These are phyloP conservation scores for Eutrema yunnanense DNA, from an alignment of 345 rosid genomes.

Conservation along the genomic window DNA sequence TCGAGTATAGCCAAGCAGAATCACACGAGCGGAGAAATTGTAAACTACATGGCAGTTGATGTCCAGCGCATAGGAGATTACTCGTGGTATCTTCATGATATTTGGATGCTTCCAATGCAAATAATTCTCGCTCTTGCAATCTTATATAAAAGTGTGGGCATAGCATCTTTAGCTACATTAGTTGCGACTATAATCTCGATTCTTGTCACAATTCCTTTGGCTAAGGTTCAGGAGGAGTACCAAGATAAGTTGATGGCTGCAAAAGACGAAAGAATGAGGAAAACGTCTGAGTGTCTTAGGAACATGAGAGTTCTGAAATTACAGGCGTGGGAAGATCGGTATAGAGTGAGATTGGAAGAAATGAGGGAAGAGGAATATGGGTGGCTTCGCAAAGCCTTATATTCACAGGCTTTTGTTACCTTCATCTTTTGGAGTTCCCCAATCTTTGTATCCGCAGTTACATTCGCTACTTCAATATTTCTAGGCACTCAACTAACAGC, in stretches of 20 bases:
- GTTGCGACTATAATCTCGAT: slow-evolving; percentile 87
- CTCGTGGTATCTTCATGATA: slow-evolving; percentile 97
- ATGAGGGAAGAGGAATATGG: slow-evolving; percentile 88
- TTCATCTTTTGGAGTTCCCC: slow-evolving; percentile 99
- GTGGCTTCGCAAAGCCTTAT: slow-evolving; percentile 91
- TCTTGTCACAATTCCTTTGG: slow-evolving; percentile 74
- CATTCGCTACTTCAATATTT: slow-evolving; percentile 87
- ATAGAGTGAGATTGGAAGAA: slow-evolving; percentile 70
- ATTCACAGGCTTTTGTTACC: slow-evolving; percentile 96
- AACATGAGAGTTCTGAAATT: slow-evolving; percentile 97
- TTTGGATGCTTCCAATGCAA: slow-evolving; percentile 99
- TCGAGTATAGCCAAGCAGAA: slow-evolving; percentile 89
- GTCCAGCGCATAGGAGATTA: slow-evolving; percentile 97
- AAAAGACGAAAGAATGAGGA: slow-evolving; percentile 99
- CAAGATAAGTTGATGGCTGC: slow-evolving; percentile 96
- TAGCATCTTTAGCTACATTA: slow-evolving; percentile 87
- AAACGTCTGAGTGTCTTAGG: slow-evolving; percentile 94
- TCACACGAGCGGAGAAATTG: slow-evolving; percentile 94
- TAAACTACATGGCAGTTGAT: slow-evolving; percentile 98
- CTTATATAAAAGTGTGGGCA: slow-evolving; percentile 90
- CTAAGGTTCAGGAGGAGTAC: slow-evolving; percentile 87
- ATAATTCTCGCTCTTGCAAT: slow-evolving; percentile 94
- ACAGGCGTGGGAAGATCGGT: slow-evolving; percentile 99
- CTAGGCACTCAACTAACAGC: slow-evolving; percentile 89
- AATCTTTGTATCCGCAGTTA: slow-evolving; percentile 94